phyloP scores from a whole-genome alignment of 2,329 filamentous ascomycete species.

The Chrysosporium keratinophilum region DNA sequence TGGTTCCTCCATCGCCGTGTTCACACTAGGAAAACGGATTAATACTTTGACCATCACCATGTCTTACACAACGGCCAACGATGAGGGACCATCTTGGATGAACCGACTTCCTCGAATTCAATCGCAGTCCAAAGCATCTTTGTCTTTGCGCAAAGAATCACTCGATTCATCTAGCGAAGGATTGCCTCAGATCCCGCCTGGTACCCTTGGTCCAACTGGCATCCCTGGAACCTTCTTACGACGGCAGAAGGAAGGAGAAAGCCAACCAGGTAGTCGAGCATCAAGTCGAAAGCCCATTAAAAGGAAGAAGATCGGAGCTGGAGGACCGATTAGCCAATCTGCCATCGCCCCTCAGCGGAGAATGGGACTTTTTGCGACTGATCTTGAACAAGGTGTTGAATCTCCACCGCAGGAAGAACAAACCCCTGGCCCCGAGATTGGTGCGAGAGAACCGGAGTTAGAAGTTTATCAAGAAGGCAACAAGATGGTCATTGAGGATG shows the following conservation, averaged over 20 bases:
- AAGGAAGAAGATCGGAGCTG: constrained; percentile 58
- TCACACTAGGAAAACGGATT: constrained; percentile 94
- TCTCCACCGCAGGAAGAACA: constrained; percentile 18
- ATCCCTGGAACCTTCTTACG: constrained; percentile 68
- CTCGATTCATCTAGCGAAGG: constrained; percentile 49
- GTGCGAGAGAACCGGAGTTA: constrained; percentile 32
- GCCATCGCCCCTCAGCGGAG: constrained; percentile 62
- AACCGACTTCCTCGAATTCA: constrained; percentile 73
- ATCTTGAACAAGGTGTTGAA: constrained; percentile 18
- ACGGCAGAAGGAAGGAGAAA: constrained; percentile 65
- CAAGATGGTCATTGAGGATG: constrained; percentile 70
- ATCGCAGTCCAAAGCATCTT: constrained; percentile 69
- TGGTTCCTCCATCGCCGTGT: constrained; percentile 95
- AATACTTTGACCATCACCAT: constrained; percentile 91
- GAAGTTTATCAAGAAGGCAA: constrained; percentile 74
- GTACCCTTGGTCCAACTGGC: constrained; percentile 60
- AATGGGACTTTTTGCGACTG: constrained; percentile 20
- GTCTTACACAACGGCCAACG: constrained; percentile 84
- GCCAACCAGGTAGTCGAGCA: constrained; percentile 46
- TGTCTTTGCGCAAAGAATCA: constrained; percentile 64
- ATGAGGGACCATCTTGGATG: constrained; percentile 90
- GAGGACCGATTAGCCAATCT: constrained; percentile 80
- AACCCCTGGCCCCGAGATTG: not conserved
- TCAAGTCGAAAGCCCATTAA: constrained; percentile 42
- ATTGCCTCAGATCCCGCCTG: constrained; percentile 52